A percentile compares a stretch with the other conserved stretches of the same genome.
These are phyloP conservation scores for Sphaerulina vaccinii DNA, from an alignment of 2,329 filamentous ascomycete species.

Conservation along the genomic window DNA sequence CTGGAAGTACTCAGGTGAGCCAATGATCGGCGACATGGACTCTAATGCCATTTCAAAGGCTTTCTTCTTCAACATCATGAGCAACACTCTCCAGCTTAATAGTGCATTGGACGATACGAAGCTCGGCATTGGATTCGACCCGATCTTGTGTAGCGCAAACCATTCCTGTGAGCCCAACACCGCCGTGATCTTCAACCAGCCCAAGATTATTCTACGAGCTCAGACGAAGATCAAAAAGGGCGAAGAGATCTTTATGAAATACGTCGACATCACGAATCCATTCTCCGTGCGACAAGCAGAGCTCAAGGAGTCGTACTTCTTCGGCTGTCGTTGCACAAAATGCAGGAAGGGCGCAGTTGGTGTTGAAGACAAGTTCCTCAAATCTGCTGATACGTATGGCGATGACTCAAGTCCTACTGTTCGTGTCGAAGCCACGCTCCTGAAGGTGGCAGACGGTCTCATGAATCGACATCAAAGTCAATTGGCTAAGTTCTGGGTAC, in stretches of 20 bases:
- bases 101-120: constrained; percentile 54
- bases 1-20: constrained; percentile 50
- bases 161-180: constrained; percentile 64
- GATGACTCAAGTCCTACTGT: constrained; percentile 26
- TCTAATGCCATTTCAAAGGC: constrained; percentile 14
- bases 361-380: constrained; percentile 45
- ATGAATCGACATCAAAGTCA: constrained; percentile 27
- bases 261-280: constrained; percentile 58
- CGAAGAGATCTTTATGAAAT: constrained; percentile 62
- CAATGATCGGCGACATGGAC: constrained; percentile 27
- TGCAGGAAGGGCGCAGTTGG: constrained; percentile 44
- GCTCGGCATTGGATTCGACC: constrained; percentile 59
- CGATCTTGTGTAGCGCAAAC: constrained; percentile 55
- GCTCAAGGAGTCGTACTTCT: constrained; percentile 57
- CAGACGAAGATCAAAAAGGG: constrained; percentile 52
- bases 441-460: constrained; percentile 24
- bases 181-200: constrained; percentile 57
- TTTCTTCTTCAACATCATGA: constrained; percentile 46
- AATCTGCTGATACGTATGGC: constrained; percentile 13
- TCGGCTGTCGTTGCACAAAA: constrained; percentile 56
- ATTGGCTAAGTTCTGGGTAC: constrained; percentile 23
- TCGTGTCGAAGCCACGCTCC: constrained; percentile 27
- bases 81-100: constrained; percentile 60
- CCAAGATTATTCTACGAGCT: constrained; percentile 51
- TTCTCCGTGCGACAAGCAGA: constrained; percentile 52